Evolutionary conservation across 805 yeast genomes (phyloP), one percentile per base, ranked within the genome.

Genomic region (Teunomyces kruisii): DNA sequence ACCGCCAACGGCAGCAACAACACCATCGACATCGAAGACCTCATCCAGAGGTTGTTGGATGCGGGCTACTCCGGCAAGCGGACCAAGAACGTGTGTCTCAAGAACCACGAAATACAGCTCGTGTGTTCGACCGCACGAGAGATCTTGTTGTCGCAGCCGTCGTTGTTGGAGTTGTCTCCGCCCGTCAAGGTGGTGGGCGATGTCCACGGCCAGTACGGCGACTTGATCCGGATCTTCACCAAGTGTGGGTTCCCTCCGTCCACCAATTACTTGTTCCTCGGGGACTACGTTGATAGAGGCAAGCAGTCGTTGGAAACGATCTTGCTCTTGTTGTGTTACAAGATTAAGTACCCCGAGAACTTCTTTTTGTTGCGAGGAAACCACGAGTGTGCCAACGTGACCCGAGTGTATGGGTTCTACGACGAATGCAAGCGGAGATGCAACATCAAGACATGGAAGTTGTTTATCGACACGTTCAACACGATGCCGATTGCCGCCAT

Each of bases 221-320:
- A 94, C 67, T 74, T 94, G 50, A 81, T 94, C 52, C 80, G 99
- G 53, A 78, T 94, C 48, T 89, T 94, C 67, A 89, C 96, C 45
- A 86, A 90, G 70, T 91, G 98, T 71, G 99, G 99, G 16, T 88
- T 92, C 67, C 99, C 99, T 4, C 98, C 98, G 1, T 79, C 86
- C 50, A 81, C 97, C 10, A 94, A 94, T 65, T 94, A 90, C 67
- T 70, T 94, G 53, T 92, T 94, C 57, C 68, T 94, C 39, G 99
- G 99, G 24, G 99, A 94, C 68, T 94, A 94, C 65, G 99, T 94
- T 39, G 99, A 94, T 69, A 79, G 99, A 54, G 99, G 99, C 46
- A 94, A 94, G 66, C 99, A 94, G 68, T 85, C 95, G 3, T 71
- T 94, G 46, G 99, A 94, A 64, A 94, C 99, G 0, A 90, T 94